Conservation (phyloP, 768 basidiomycete species). For the Tylopilus sp. region DNA sequence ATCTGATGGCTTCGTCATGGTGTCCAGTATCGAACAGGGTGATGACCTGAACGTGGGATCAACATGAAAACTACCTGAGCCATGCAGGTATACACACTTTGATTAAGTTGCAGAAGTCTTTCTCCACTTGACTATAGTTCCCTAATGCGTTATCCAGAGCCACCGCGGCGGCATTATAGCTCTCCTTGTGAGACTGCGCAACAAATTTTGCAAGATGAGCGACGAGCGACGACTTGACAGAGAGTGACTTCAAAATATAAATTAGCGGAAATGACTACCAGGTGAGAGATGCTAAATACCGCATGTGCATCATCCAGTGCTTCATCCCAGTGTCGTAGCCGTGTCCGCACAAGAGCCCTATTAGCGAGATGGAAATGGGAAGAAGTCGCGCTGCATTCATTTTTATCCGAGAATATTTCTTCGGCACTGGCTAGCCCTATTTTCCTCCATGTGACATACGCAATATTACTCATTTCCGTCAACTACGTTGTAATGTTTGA, state of each 20-base stretch:
- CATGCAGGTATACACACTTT: constrained; percentile 2
- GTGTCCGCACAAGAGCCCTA: constrained; percentile 14
- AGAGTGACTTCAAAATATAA: constrained; percentile 5
- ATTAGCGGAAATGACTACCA: background rate
- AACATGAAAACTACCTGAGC: background rate
- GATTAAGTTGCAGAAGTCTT: constrained; percentile 4
- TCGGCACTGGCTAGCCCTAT: constrained; percentile 9
- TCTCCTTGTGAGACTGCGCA: background rate
- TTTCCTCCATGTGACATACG: constrained; percentile 10
- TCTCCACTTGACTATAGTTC: background rate
- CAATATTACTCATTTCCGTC: constrained; percentile 7
- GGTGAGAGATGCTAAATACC: background rate
- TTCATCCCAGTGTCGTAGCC: constrained; percentile 1
- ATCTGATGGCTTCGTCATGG: background rate
- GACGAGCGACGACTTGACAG: constrained; percentile 1
- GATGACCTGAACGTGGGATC: constrained; percentile 4
- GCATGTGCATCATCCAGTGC: constrained; percentile 13
- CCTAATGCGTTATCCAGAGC: constrained; percentile 1
- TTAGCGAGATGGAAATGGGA: constrained; percentile 7
- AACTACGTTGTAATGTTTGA: constrained; percentile 1
- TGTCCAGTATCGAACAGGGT: constrained; percentile 6
- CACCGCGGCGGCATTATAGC: background rate
- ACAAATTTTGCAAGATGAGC: constrained; percentile 9
- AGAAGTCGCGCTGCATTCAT: background rate
- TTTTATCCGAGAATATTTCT: constrained; percentile 13